A percentile compares a stretch with the other conserved stretches of the same genome.
phyloP scores from a whole-genome alignment of 2,329 filamentous ascomycete genomes.

The Ophiognomonia clavigignenti-juglandacearum region DNA sequence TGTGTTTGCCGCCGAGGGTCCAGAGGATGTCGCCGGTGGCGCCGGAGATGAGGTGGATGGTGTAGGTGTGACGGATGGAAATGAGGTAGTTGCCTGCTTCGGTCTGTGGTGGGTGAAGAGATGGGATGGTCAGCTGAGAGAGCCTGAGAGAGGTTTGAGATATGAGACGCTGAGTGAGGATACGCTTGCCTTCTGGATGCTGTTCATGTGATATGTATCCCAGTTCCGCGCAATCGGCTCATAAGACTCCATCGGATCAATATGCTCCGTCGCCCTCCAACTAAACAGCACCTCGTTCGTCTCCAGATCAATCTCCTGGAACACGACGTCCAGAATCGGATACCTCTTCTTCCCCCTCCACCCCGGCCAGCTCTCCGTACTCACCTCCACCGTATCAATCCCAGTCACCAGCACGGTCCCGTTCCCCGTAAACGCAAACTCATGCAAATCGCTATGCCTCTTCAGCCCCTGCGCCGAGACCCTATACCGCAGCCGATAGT shows the following conservation, averaged over 20 bases:
- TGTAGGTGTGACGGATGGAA: slow-evolving; percentile 44
- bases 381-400: slow-evolving; percentile 24
- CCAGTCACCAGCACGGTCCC: slow-evolving; percentile 34
- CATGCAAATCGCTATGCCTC: slow-evolving; percentile 23
- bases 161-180: too few species aligned
- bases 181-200: slow-evolving; percentile 37
- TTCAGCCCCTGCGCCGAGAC: slow-evolving; percentile 14
- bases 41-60: slow-evolving; percentile 42
- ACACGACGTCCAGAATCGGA: slow-evolving; percentile 27
- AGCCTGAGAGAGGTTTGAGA: too few species aligned
- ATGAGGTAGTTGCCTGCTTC: slow-evolving; percentile 46
- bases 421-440: slow-evolving; percentile 34
- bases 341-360: slow-evolving; percentile 7
- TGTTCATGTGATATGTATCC: slow-evolving; percentile 55
- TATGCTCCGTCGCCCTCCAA: slow-evolving; percentile 35
- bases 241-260: slow-evolving; percentile 7
- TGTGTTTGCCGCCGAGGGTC: slow-evolving; percentile 46
- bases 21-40: slow-evolving; percentile 43
- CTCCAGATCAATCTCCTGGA: slow-evolving; percentile 45
- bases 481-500: slow-evolving; percentile 17
- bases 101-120: slow-evolving; percentile 6
- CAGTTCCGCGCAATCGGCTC: slow-evolving; percentile 29
- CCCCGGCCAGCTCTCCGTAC: slow-evolving; percentile 22
- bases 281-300: slow-evolving; percentile 44
- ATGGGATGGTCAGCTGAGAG: too few species aligned